Conservation (phyloP, 805 yeast species). For the Allodekkera sacchari region DNA sequence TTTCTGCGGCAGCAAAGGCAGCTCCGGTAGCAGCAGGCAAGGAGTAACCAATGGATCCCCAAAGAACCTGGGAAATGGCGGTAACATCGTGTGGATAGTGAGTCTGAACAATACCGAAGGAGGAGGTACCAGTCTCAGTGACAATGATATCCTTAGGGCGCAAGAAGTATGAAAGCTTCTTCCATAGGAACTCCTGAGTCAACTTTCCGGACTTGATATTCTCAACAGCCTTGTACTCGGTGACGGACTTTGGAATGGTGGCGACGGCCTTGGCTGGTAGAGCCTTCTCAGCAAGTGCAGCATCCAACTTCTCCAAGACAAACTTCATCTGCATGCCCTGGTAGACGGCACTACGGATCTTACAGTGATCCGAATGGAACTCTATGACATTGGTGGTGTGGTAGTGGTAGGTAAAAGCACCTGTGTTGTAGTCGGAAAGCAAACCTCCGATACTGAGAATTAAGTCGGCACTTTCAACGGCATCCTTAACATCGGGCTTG, state of each 20-base stretch:
- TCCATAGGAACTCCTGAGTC: slow-evolving; percentile 66
- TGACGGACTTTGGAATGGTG: slow-evolving; percentile 39
- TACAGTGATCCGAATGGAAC: slow-evolving; percentile 71
- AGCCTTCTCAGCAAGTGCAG: slow-evolving; percentile 27
- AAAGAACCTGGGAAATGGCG: slow-evolving; percentile 67
- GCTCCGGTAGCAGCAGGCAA: slow-evolving; percentile 66
- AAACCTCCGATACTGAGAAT: slow-evolving; percentile 75
- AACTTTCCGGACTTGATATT: slow-evolving; percentile 36
- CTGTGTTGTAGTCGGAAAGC: slow-evolving; percentile 84
- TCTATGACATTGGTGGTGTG: slow-evolving; percentile 68
- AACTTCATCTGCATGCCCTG: slow-evolving; percentile 67
- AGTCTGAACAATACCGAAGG: slow-evolving; percentile 61
- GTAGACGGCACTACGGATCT: slow-evolving; percentile 61
- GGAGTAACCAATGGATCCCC: slow-evolving; percentile 71
- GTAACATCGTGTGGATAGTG: slow-evolving; percentile 53
- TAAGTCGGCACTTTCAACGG: slow-evolving; percentile 69
- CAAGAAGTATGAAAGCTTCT: slow-evolving; percentile 52
- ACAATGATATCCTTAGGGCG: slow-evolving; percentile 58
- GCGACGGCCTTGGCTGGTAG: slow-evolving; percentile 35
- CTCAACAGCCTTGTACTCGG: slow-evolving; percentile 32
- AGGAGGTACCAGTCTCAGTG: slow-evolving; percentile 70
- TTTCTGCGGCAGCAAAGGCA: slow-evolving; percentile 60
- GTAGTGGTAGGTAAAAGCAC: slow-evolving; percentile 73
- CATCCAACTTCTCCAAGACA: slow-evolving; percentile 36
- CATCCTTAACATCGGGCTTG: slow-evolving; percentile 58